A percentile compares a stretch with the other conserved stretches of the same genome.
Conservation (phyloP, 371 early-diverging fungal genomes). For the Mucor velutinosus region DNA sequence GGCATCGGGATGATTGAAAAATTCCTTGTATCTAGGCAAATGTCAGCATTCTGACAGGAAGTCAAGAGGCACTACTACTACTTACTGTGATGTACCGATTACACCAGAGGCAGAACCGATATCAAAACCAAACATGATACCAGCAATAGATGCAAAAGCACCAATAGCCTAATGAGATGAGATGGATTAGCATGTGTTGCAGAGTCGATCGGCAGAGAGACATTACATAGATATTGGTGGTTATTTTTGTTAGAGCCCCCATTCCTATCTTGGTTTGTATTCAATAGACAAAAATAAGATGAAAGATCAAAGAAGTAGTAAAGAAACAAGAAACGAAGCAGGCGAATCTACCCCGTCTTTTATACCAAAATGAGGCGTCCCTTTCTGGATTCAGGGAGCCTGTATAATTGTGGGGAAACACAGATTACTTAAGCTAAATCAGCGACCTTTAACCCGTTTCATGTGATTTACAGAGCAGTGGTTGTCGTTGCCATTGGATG, state of each 20-base stretch:
- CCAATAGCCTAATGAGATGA: slow-evolving; percentile 43
- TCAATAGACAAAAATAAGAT: too few species aligned
- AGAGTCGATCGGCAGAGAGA: too few species aligned
- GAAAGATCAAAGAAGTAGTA: background rate
- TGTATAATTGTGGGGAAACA: background rate
- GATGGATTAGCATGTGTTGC: background rate
- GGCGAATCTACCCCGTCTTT: background rate
- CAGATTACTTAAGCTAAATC: slow-evolving; percentile 3
- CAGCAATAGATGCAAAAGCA: slow-evolving; percentile 59
- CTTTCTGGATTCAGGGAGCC: background rate
- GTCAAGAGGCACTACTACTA: background rate
- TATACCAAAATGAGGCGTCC: background rate
- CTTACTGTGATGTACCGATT: slow-evolving; percentile 54
- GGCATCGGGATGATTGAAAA: slow-evolving; percentile 53
- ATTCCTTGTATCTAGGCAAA: slow-evolving; percentile 45
- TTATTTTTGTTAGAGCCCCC: slow-evolving; percentile 20
- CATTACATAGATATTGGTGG: slow-evolving; percentile 41
- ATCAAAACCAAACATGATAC: slow-evolving; percentile 67
- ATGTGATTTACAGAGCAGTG: background rate
- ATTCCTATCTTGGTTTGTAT: background rate
- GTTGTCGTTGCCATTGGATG: background rate
- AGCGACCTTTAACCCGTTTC: background rate
- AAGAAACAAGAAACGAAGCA: background rate
- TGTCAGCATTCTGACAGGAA: background rate
- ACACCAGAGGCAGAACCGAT: slow-evolving; percentile 63